These are phyloP conservation scores for Trichoderma cornu-damae DNA, from an alignment of 2,329 filamentous ascomycete genomes.

Conservation along the genomic window DNA sequence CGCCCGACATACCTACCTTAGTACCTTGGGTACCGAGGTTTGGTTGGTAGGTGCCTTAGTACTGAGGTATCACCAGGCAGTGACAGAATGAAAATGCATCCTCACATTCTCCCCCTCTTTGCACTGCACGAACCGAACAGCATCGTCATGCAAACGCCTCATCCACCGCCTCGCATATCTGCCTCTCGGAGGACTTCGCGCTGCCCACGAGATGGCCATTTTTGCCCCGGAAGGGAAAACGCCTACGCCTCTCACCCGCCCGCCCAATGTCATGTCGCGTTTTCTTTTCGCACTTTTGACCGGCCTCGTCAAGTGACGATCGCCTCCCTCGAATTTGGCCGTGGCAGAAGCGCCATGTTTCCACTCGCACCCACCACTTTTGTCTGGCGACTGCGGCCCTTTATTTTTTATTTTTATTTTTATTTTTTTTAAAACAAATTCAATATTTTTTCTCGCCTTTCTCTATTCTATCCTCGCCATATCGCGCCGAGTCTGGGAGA, in stretches of 20 bases:
- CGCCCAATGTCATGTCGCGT: not conserved
- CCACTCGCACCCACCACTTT: conserved; percentile 15
- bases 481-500: not conserved
- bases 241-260: no score
- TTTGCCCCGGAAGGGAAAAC: no score
- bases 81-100: no score
- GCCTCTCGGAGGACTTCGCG: not conserved
- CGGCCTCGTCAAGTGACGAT: not conserved
- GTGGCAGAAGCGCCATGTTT: conserved; percentile 5
- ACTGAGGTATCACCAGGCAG: no score
- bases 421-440: no score
- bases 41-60: no score
- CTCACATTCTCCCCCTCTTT: not conserved
- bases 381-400: conserved; percentile 6
- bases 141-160: not conserved
- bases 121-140: no score
- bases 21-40: not conserved
- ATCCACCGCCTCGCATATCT: not conserved
- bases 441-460: no score
- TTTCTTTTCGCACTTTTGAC: conserved; percentile 1
- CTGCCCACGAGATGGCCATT: no score
- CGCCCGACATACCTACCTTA: not conserved
- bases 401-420: no score
- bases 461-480: not conserved
- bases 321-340: conserved; percentile 7